phyloP scores from a whole-genome alignment of 495 filamentous ascomycete species.

The Aspergillus baeticus region DNA sequence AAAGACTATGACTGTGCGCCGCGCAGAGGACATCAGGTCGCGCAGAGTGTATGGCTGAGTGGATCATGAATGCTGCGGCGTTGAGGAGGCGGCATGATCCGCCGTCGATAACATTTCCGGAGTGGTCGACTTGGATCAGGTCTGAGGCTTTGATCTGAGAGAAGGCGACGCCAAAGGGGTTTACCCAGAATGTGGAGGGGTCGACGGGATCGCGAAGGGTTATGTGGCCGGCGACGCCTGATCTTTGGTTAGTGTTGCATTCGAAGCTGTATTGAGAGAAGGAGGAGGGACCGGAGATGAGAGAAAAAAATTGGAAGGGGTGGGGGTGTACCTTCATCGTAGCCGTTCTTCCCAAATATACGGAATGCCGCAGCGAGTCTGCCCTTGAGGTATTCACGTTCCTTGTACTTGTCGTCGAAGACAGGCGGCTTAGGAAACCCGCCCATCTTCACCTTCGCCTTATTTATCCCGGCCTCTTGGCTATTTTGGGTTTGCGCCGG shows the following conservation, averaged over 20 bases:
- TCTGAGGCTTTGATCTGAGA: slow-evolving; percentile 67
- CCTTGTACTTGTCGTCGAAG: slow-evolving; percentile 60
- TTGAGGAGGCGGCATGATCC: slow-evolving; percentile 64
- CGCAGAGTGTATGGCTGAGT: slow-evolving; percentile 64
- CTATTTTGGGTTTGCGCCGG: slow-evolving; percentile 25
- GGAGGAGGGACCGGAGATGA: background rate
- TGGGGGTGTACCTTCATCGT: slow-evolving; percentile 51
- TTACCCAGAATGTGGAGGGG: slow-evolving; percentile 73
- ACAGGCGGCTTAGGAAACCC: slow-evolving; percentile 48
- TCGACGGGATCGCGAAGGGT: slow-evolving; percentile 68
- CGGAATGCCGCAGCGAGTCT: slow-evolving; percentile 65
- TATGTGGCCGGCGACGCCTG: slow-evolving; percentile 59
- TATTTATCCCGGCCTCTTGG: slow-evolving; percentile 26
- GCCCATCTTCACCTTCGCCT: slow-evolving; percentile 45
- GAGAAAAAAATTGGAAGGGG: too few species aligned
- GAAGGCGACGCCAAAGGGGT: slow-evolving; percentile 74
- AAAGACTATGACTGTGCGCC: slow-evolving; percentile 69
- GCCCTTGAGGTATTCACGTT: slow-evolving; percentile 65
- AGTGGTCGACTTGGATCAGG: slow-evolving; percentile 67
- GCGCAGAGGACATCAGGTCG: slow-evolving; percentile 72
- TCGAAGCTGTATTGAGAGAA: too few species aligned
- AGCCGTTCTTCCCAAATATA: slow-evolving; percentile 68
- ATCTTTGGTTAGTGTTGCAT: too few species aligned
- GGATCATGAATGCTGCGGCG: slow-evolving; percentile 67
- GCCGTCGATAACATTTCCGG: slow-evolving; percentile 67